Evolutionary conservation across 2,329 filamentous ascomycete genomes (phyloP).

Genomic region (Chaetomiaceae sp.): DNA sequence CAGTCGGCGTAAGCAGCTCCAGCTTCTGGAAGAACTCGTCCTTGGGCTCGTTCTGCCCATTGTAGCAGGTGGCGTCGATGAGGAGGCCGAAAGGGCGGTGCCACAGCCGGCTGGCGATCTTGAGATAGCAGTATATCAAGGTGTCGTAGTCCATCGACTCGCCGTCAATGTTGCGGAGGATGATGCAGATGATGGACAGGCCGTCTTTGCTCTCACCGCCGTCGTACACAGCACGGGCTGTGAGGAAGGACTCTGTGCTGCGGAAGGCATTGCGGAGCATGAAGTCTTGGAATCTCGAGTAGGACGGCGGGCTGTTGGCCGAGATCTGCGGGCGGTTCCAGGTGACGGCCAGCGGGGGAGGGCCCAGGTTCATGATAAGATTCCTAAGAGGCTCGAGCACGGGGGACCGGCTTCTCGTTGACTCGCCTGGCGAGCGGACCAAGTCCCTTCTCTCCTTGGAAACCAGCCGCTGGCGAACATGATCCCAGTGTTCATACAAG

Average conservation of each 20-base stretch:
- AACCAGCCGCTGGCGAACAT: conserved; percentile 60
- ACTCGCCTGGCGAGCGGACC: conserved; percentile 51
- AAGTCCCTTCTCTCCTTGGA: conserved; percentile 55
- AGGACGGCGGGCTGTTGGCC: conserved; percentile 57
- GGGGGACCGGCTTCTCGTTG: conserved; percentile 48
- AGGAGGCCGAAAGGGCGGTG: conserved; percentile 64
- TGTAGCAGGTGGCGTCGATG: conserved; percentile 67
- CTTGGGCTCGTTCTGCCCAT: conserved; percentile 60
- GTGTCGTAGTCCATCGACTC: conserved; percentile 63
- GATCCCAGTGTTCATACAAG: conserved; percentile 68
- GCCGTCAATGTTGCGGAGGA: conserved; percentile 62
- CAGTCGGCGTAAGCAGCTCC: conserved; percentile 58
- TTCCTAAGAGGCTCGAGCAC: conserved; percentile 57
- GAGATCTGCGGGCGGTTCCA: conserved; percentile 66
- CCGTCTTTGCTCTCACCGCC: conserved; percentile 68
- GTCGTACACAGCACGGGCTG: conserved; percentile 63
- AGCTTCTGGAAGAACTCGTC: conserved; percentile 62
- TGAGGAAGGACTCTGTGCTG: conserved; percentile 60
- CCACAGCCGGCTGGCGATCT: conserved; percentile 68
- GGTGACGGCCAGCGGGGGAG: conserved; percentile 63
- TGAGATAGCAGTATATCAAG: conserved; percentile 63
- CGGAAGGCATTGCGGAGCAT: conserved; percentile 67
- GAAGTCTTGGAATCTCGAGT: conserved; percentile 67
- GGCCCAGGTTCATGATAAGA: conserved; percentile 62
- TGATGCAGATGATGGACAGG: conserved; percentile 64